A percentile compares a stretch with the other conserved stretches of the same genome.
Conservation (phyloP, 257 asterid species). For the Nicotiana undulata region DNA sequence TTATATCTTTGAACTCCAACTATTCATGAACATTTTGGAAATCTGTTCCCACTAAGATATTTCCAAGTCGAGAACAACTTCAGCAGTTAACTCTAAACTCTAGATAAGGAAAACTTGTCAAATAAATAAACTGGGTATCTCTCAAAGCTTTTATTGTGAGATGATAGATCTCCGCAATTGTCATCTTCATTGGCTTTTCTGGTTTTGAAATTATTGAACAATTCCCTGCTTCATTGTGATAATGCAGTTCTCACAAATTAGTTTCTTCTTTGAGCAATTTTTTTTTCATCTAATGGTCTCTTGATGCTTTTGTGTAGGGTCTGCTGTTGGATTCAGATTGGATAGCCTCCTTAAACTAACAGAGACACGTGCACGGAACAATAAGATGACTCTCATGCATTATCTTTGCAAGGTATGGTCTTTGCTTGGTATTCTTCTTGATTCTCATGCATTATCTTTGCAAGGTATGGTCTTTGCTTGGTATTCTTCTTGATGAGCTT, state of each 20-base stretch:
- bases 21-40: not conserved
- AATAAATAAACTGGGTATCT: not conserved
- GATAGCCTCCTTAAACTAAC: constrained; percentile 96
- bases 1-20: not conserved
- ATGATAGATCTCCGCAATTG: not conserved
- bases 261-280: not conserved
- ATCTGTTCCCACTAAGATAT: not conserved
- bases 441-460: constrained; percentile 96
- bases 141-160: not conserved
- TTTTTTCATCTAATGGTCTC: constrained; percentile 4
- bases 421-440: constrained; percentile 21
- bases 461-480: constrained; percentile 43
- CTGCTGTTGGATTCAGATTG: constrained; percentile 92
- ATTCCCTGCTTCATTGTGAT: constrained; percentile 5
- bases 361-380: constrained; percentile 89
- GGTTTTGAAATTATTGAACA: not conserved
- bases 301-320: constrained; percentile 42
- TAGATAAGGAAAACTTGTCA: not conserved
- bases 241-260: not conserved
- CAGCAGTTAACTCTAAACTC: not conserved
- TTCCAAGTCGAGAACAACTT: not conserved
- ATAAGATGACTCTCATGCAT: constrained; percentile 96
- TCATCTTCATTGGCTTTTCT: not conserved
- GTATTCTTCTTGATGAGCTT: not conserved
- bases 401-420: constrained; percentile 83